These are phyloP conservation scores for Colletotrichum chrysophilum DNA, from an alignment of 2,329 filamentous ascomycete genomes.

Conservation along the genomic window DNA sequence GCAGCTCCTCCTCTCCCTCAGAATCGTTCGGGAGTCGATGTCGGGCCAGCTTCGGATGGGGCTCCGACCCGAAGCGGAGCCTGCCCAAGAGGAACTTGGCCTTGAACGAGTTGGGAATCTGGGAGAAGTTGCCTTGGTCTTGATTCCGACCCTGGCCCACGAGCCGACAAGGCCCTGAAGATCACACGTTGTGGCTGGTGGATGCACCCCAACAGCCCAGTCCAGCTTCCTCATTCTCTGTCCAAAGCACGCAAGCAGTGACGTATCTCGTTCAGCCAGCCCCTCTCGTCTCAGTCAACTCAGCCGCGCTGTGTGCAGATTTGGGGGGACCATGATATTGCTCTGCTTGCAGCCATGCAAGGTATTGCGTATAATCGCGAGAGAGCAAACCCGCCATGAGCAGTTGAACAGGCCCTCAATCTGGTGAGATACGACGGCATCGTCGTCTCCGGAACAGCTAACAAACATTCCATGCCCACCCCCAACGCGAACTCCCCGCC, in stretches of 20 bases:
- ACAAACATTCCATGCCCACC: conserved; percentile 10
- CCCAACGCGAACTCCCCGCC: neutral
- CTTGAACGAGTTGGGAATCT: neutral
- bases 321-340: neutral
- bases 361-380: neutral
- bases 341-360: neutral
- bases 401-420: neutral
- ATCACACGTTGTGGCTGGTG: conserved; percentile 11
- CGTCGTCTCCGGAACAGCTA: conserved; percentile 1
- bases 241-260: conserved; percentile 15
- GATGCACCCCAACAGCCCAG: neutral
- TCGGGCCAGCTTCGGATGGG: conserved; percentile 5
- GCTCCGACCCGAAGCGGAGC: conserved; percentile 13
- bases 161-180: neutral
- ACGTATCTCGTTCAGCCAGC: neutral
- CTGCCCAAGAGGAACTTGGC: neutral
- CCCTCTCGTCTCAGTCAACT: neutral
- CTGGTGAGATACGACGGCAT: neutral
- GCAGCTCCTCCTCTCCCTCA: neutral
- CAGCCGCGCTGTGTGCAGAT: neutral
- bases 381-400: neutral
- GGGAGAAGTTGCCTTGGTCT: neutral
- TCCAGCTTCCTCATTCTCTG: conserved; percentile 8
- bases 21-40: neutral
- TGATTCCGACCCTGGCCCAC: neutral